Percentiles rank a stretch among this genome's conserved stretches.
phyloP scores from a whole-genome alignment of 345 rosid genomes.

The Aegle marmelos region DNA sequence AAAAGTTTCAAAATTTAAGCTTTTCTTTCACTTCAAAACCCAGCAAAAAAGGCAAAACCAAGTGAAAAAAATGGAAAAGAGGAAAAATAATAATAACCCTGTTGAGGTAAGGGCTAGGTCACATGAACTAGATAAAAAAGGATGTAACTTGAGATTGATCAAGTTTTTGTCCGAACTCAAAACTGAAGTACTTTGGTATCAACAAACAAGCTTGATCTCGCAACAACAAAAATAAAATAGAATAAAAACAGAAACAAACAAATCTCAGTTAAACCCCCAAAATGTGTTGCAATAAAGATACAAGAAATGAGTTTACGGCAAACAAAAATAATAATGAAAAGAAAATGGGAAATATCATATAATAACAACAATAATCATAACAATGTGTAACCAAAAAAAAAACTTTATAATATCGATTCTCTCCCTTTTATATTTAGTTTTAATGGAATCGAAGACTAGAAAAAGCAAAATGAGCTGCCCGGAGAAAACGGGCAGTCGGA shows the following conservation, averaged over 20 bases:
- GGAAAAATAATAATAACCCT: neutral
- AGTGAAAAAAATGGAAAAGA: neutral
- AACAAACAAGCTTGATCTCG: neutral
- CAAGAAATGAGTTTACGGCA: slow-evolving; percentile 10
- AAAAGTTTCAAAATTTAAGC: slow-evolving; percentile 10
- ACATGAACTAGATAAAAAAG: slow-evolving; percentile 9
- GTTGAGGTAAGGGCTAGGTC: slow-evolving; percentile 11
- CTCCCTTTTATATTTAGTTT: neutral
- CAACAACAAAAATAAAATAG: neutral
- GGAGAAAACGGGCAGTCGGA: slow-evolving; percentile 12
- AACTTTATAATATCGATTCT: slow-evolving; percentile 9
- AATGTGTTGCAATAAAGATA: neutral
- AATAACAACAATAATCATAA: too few species aligned
- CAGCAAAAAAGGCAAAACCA: neutral
- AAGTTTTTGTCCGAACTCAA: slow-evolving; percentile 11
- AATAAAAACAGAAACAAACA: slow-evolving; percentile 1
- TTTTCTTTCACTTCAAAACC: neutral
- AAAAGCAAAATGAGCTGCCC: slow-evolving; percentile 24
- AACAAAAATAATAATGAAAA: neutral
- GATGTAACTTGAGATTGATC: slow-evolving; percentile 1
- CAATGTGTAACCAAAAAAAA: neutral
- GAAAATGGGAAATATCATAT: neutral
- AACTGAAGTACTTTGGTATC: neutral
- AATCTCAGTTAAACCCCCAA: slow-evolving; percentile 10
- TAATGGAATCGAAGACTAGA: slow-evolving; percentile 27